phyloP scores from a whole-genome alignment of 768 basidiomycete genomes.

The Tulasnella sp. region DNA sequence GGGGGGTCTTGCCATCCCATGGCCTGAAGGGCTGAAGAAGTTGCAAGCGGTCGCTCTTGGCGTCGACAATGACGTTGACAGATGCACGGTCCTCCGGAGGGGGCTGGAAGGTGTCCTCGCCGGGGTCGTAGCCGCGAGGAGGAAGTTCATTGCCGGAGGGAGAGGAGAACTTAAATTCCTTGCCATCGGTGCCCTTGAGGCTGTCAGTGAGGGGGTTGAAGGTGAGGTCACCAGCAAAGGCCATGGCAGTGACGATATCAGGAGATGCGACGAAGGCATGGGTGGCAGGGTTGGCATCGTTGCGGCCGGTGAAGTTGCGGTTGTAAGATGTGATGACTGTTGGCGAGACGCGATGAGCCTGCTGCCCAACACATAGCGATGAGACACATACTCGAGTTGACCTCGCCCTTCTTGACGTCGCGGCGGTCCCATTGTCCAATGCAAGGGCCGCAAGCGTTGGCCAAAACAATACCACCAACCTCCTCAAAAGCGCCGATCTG shows the following conservation, averaged over 20 bases:
- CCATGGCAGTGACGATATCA: conserved; percentile 92
- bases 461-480: conserved; percentile 85
- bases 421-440: conserved; percentile 98
- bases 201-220: conserved; percentile 96
- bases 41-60: conserved; percentile 82
- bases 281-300: conserved; percentile 98
- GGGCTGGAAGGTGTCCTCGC: conserved; percentile 92
- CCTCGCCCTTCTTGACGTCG: conserved; percentile 93
- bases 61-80: conserved; percentile 77
- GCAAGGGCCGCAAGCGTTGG: conserved; percentile 98
- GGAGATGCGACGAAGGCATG: conserved; percentile 93
- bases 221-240: conserved; percentile 83
- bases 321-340: conserved; percentile 98
- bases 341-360: not conserved
- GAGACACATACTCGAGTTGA: conserved; percentile 72
- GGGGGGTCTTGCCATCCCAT: conserved; percentile 89
- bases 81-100: conserved; percentile 75
- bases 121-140: conserved; percentile 89
- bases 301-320: conserved; percentile 99
- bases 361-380: not conserved
- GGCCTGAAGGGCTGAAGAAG: conserved; percentile 76
- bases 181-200: conserved; percentile 81
- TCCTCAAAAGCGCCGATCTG: conserved; percentile 77
- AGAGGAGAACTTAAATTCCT: conserved; percentile 92
- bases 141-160: conserved; percentile 89